Base-by-base conservation (phyloP, 495 filamentous ascomycete species). In the Trichoderma reesei region DNA sequence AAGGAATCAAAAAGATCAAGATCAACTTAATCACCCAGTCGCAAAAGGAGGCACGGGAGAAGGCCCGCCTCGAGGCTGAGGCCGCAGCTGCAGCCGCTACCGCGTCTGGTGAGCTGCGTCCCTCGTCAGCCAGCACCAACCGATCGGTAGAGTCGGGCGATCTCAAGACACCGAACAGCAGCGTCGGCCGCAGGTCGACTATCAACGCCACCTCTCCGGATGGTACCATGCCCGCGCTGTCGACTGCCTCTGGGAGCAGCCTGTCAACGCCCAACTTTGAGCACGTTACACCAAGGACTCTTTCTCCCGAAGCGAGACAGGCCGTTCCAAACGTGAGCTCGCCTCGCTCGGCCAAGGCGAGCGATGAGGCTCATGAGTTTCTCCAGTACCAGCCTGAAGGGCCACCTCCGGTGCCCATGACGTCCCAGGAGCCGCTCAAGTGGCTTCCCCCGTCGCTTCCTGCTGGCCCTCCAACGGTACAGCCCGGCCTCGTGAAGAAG, bases 1-100 rank as follows among this genome's bases (percentile, higher is more conserved):
- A 80, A n/a, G 84, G 84, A 13, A 80, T 93, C 72, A 87, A 87
- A 68, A 88, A 85, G 67, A 86, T 95, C 67, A 92, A 87, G 68
- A 78, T 95, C 59, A 90, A 86, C 51, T 78, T 93, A 46, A 79
- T 89, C 0, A 84, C 88, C 0, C 84, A 87, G 33, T 85, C 90
- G 64, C 86, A 90, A 69, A 81, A 87, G 63, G 88, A 89, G 41
- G 82, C 82, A 6, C 71, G 73, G 5, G 70, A 78, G 42, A 73
- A 69, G 54, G 75, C 73, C 14, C 64, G 70, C 37, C 67, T 67
- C 64, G 63, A 67, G 13, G 59, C 63, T 18, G 67, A 73, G 20
- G 63, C 67, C 33, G 56, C 69, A 10, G 65, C 63, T 10, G 37
- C 66, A 4, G 20, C 51, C 51, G 7, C n/a, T 2, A 18, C 46